Base-by-base conservation (phyloP, 2,329 filamentous ascomycete species). In the Aspergillus latus region DNA sequence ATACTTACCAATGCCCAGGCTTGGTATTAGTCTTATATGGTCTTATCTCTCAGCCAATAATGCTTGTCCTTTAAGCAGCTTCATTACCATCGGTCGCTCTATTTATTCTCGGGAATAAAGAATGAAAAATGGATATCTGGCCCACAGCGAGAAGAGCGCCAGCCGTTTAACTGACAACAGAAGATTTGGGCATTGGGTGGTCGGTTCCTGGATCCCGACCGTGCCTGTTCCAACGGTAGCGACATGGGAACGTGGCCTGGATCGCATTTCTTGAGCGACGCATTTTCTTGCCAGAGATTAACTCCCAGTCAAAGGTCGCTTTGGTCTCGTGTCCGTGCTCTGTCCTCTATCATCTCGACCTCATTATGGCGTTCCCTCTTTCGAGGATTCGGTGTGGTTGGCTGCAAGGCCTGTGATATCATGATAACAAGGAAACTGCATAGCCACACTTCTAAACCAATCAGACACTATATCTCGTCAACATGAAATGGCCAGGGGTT, bases 21-120 rank as follows among this genome's bases (percentile, higher is more conserved):
- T 55, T 58, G 48, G 52, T 29, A 26, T 13, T 13, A 3, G 30
- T 52, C 50, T 57, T 59, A 46, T 13, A 36, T 26, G 30, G 49
- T 51, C 49, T 58, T 60, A 37, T 52, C 39, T 46, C 43, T 56
- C 48, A 58, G 55, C 58, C 55, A 60, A 60, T 60, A 55, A 60
- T 60, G 58, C 58, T 60, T 60, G 49, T 58, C 5, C 10, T 49
- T 9, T 3, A 21, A 13, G 34, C 4, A 9, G 10, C 34, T 5
- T 37, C 11, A 5, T 37, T 37, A 37, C 13, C 34, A 5, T 13
- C 11, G 10, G 10, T 11, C 13, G 5, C 13, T 13, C 34, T 37
- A 37, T 37, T 37, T 37, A 10, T 37, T 37, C 34, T 37, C 11
- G 34, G 34, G 10, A 37, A n/a, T 37, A 37, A 21, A 21, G 21